Base-by-base conservation (phyloP, 305 asterid species). In the Fraxinus velutina region DNA sequence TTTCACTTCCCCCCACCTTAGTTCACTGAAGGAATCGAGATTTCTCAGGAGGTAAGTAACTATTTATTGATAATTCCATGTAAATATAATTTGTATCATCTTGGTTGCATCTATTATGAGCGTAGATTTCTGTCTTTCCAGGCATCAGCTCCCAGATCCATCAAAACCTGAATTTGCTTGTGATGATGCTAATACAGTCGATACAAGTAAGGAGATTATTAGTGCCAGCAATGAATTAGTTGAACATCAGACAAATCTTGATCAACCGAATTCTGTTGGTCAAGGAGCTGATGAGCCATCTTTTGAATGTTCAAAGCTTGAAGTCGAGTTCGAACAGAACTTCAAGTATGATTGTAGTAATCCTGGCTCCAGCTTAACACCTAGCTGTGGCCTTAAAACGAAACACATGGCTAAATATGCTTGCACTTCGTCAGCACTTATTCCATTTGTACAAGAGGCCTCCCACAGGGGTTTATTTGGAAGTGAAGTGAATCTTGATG, bases 161-260 rank as follows among this genome's bases (percentile, higher is more conserved):
- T 93, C 98, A 73, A 94, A 88, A 76, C 97, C 98, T 2, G 99
- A 96, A 85, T 94, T 96, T 78, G 88, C 98, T 74, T 88, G 93
- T 19, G 92, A 87, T 78, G 80, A 87, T 29, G 89, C 44, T 66
- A 76, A 60, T 78, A 88, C 79, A 80, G 73, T 39, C 37, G 89
- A 85, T 33, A 24, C 17, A 2, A 33, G 22, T 21, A 84, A 82
- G 62, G 81, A 57, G 12, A 84, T 13, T 75, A 2, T 47, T 30
- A 87, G 76, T 27, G 84, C 15, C 66, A 55, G 66, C 33, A 81
- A 82, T 80, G 83, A 85, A 57, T 76, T 75, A 66, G 86, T 73
- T 30, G 90, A 85, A 60, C 81, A 83, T 17, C 83, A 75, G 78
- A 87, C 85, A 81, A 87, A 79, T 75, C 79, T 88, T 62, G 79